Percentiles rank a stretch among this genome's conserved stretches.
Conservation (phyloP, 805 yeast species). For the Blastobotrys mokoenaii region DNA sequence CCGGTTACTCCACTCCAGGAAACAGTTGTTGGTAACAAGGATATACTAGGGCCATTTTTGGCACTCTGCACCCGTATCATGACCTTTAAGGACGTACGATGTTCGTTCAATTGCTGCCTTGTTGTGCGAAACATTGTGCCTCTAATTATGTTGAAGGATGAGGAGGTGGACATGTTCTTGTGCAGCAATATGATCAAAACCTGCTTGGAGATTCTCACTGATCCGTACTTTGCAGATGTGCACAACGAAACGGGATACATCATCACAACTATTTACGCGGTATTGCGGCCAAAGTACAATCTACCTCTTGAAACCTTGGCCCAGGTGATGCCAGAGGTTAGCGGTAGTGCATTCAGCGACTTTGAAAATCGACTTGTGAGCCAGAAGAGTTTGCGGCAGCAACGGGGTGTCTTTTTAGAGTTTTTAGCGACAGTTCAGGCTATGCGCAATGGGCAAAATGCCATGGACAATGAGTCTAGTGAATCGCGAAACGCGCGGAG, state of each 20-base stretch:
- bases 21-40: conserved; percentile 54
- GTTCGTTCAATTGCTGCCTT: conserved; percentile 83
- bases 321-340: conserved; percentile 39
- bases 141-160: conserved; percentile 59
- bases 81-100: conserved; percentile 79
- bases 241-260: conserved; percentile 91
- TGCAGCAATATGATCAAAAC: conserved; percentile 62
- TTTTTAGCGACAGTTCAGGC: conserved; percentile 58
- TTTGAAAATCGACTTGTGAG: conserved; percentile 57
- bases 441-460: conserved; percentile 12
- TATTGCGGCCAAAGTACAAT: conserved; percentile 58
- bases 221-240: conserved; percentile 74
- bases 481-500: conserved; percentile 33
- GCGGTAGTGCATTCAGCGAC: conserved; percentile 47
- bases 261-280: conserved; percentile 68
- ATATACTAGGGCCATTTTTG: conserved; percentile 69
- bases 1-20: conserved; percentile 51
- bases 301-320: conserved; percentile 58
- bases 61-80: conserved; percentile 68
- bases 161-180: conserved; percentile 64
- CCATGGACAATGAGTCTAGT: conserved; percentile 27
- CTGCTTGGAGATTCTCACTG: conserved; percentile 56
- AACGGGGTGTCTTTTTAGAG: conserved; percentile 69
- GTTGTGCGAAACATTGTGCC: conserved; percentile 67
- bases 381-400: conserved; percentile 64